Conservation (phyloP, 306 rosid genomes). For the Neltuma alba region DNA sequence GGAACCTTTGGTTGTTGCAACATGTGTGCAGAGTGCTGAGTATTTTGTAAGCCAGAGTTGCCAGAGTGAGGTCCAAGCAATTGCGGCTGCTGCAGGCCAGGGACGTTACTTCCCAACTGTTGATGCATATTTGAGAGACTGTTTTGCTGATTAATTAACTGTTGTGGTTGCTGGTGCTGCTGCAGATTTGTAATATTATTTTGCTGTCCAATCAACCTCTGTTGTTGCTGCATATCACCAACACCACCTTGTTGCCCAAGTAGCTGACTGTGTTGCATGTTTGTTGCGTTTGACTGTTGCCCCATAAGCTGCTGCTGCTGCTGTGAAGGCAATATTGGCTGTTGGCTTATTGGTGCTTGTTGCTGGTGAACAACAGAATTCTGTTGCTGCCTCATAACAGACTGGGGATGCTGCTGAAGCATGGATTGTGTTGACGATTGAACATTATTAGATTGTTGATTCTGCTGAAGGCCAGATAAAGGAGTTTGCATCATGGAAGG, state of each 20-base stretch:
- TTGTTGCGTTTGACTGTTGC: constrained; percentile 73
- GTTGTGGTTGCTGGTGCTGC: constrained; percentile 58
- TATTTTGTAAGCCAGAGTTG: constrained; percentile 79
- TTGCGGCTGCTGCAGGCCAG: constrained; percentile 64
- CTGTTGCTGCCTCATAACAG: constrained; percentile 81
- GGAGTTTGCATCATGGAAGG: constrained; percentile 65
- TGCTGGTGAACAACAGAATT: constrained; percentile 70
- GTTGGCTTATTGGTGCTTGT: constrained; percentile 70
- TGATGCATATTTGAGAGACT: constrained; percentile 73
- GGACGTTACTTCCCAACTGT: constrained; percentile 75
- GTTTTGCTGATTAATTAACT: constrained; percentile 82
- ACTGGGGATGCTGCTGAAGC: constrained; percentile 86
- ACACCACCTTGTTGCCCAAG: constrained; percentile 70
- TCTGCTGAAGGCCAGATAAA: constrained; percentile 67
- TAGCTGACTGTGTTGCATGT: constrained; percentile 69
- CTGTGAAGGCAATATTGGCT: constrained; percentile 66
- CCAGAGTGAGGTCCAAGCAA: constrained; percentile 71
- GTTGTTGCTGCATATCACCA: constrained; percentile 86
- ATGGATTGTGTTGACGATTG: constrained; percentile 76
- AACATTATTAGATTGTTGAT: constrained; percentile 71
- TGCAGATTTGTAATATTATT: constrained; percentile 68
- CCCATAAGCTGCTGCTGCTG: constrained; percentile 74
- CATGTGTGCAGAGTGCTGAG: constrained; percentile 77
- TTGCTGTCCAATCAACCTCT: constrained; percentile 79
- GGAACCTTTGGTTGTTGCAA: constrained; percentile 77